phyloP scores from a whole-genome alignment of 805 yeast species.

The Diddensiella santjacobensis region DNA sequence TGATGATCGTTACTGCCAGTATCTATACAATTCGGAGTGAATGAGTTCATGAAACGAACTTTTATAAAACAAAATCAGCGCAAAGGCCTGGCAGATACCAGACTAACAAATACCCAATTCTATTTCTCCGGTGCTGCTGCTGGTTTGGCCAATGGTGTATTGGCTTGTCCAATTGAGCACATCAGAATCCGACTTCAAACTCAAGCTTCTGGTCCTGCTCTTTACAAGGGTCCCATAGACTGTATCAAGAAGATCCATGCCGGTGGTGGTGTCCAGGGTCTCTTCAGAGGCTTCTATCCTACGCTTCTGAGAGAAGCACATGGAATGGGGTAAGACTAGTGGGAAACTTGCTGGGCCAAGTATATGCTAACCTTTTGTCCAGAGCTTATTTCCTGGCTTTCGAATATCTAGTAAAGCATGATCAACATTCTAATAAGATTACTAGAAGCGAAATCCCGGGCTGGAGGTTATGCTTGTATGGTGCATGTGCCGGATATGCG shows the following conservation, averaged over 20 bases:
- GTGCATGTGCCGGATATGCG: slow-evolving; percentile 87
- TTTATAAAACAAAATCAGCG: slow-evolving; percentile 47
- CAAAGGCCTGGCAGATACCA: slow-evolving; percentile 32
- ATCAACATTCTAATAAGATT: slow-evolving; percentile 45
- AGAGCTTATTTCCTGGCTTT: slow-evolving; percentile 72
- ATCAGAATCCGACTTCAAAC: slow-evolving; percentile 92
- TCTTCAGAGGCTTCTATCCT: slow-evolving; percentile 79
- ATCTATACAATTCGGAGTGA: slow-evolving; percentile 91
- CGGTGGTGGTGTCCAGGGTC: slow-evolving; percentile 50
- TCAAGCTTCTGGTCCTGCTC: slow-evolving; percentile 55
- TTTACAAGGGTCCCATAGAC: slow-evolving; percentile 71
- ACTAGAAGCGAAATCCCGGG: slow-evolving; percentile 76
- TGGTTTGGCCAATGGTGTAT: slow-evolving; percentile 82
- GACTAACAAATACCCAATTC: slow-evolving; percentile 58
- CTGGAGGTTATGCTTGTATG: slow-evolving; percentile 79
- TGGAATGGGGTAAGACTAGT: slow-evolving; percentile 69
- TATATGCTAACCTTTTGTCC: background rate
- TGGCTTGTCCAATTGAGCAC: slow-evolving; percentile 94
- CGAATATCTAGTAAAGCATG: slow-evolving; percentile 77
- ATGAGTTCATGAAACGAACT: slow-evolving; percentile 86
- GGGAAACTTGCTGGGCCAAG: too few species aligned
- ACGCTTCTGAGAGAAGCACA: slow-evolving; percentile 80
- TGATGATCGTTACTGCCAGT: slow-evolving; percentile 31
- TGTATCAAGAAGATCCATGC: slow-evolving; percentile 56
- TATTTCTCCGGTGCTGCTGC: slow-evolving; percentile 87